Conservation (phyloP, 139 green algal species). For the Spirogloea muscicola region DNA sequence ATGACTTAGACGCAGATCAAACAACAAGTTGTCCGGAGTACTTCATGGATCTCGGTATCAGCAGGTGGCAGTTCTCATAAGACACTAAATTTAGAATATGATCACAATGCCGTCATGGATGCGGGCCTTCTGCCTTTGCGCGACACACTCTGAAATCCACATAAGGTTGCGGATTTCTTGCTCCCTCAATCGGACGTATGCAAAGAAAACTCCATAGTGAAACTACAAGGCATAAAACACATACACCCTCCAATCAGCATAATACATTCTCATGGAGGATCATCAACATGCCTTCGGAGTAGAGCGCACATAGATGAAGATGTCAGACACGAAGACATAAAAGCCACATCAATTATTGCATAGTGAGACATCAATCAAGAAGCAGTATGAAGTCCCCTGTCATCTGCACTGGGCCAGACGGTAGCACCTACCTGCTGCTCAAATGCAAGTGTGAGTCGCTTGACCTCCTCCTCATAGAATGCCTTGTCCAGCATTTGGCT, state of each 20-base stretch:
- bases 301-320: no score
- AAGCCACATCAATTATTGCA: no score
- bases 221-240: constrained; percentile 48
- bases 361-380: not conserved
- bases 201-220: constrained; percentile 56
- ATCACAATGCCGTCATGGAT: constrained; percentile 58
- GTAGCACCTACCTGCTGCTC: constrained; percentile 42
- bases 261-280: no score
- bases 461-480: constrained; percentile 59
- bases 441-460: constrained; percentile 41
- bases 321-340: no score
- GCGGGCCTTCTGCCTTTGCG: constrained; percentile 57
- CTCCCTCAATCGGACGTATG: constrained; percentile 54
- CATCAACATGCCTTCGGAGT: no score
- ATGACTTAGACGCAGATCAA: no score
- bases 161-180: constrained; percentile 63
- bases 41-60: no score
- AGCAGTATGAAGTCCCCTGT: not conserved
- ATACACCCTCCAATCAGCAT: not conserved
- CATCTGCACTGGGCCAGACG: not conserved
- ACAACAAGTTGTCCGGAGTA: no score
- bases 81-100: no score
- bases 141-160: constrained; percentile 60
- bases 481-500: constrained; percentile 50
- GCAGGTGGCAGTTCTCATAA: no score